Evolutionary conservation across 2,329 filamentous ascomycete genomes (phyloP), one percentile per base, ranked within the genome.

Genomic region (Rhynchosporium secalis): DNA sequence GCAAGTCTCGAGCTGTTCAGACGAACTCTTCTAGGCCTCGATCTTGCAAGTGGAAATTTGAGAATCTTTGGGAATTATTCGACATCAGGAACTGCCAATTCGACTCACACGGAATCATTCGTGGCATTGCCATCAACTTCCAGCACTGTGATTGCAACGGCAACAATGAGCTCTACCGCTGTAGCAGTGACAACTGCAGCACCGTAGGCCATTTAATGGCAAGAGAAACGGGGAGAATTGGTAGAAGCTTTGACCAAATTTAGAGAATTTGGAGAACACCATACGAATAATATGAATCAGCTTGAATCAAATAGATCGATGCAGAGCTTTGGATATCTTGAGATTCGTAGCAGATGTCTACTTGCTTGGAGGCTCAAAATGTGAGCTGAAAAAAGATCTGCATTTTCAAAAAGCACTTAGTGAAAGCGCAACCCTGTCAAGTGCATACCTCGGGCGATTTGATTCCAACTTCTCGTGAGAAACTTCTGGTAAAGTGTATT

Each of bases 1-100:
- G 67, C 71, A 2, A 56, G 62, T 38, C 61, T 72, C 7, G 70
- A 73, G 46, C 40, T 75, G 46, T 73, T 73, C 62, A 64, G 67
- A 36, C 65, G 72, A 43, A 66, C 66, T 12, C 58, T 73, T n/a
- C n/a, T 62, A 2, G 66, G 67, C n/a, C 47, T 71, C 10, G 72
- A 74, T 56, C 36, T 74, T 9, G 67, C 82, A 0, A 85, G 82
- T 15, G 84, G 84, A 0, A 66, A 61, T 5, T 29, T 57, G 26
- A 66, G 47, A 43, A 26, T 69, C 36, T 60, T 52, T 5, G 62
- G 48, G 5, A 67, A 68, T 29, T 72, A 68, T 45, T 69, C 67
- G 36, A 69, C 58, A 12, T 29, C 51, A 12, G 69, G 67, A 26
- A 13, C 13, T n/a, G 59, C 67, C 9, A 64, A 66, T 54, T 59